Evolutionary conservation across 495 filamentous ascomycete species (phyloP), one percentile per base, ranked within the genome.

Genomic region (Penicillium odoratum): DNA sequence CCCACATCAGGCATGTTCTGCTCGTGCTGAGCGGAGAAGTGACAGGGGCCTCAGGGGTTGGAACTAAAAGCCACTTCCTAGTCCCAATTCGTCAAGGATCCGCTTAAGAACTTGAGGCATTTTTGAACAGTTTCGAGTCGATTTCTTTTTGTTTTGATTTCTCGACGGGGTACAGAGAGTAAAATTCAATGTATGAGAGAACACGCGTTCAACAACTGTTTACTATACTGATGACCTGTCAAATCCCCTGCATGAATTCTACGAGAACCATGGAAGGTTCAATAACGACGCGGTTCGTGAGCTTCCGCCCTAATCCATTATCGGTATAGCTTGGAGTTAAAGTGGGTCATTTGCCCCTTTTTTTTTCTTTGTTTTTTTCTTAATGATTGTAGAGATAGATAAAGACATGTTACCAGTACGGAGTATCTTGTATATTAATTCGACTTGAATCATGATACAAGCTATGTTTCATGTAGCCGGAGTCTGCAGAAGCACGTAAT

Each of bases 31-130:
- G 65, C 65, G 66, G 66, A 66, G 63, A 62, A 65, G 36, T 65
- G 61, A 61, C 59, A 62, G 59, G 61, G 64, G 64, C 30, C 58
- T 69, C 66, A 69, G 66, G 66, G 66, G 66, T 64, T 64, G 62
- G 46, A 21, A 56, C 52, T 40, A 38, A 25, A 29, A 54, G 45
- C 57, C 51, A 36, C 56, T 0, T 9, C 9, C 47, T 49, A 49
- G n/a, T 3, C 47, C 47, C 29, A 15, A 49, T 33, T 11, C 11
- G 47, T 49, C 8, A 31, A 16, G 26, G 47, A 49, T 49, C 47
- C 47, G 10, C 47, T 40, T 38, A 40, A 40, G n/a, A 15, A 40
- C 4, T 1, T 40, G 13, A n/a, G 38, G 38, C 13, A 40, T 40
- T 40, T 40, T 15, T 3, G 0, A 36, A 10, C 31, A 21, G 21